Base-by-base conservation (phyloP, 345 rosid species). In the Euphorbia pulcherrima region DNA sequence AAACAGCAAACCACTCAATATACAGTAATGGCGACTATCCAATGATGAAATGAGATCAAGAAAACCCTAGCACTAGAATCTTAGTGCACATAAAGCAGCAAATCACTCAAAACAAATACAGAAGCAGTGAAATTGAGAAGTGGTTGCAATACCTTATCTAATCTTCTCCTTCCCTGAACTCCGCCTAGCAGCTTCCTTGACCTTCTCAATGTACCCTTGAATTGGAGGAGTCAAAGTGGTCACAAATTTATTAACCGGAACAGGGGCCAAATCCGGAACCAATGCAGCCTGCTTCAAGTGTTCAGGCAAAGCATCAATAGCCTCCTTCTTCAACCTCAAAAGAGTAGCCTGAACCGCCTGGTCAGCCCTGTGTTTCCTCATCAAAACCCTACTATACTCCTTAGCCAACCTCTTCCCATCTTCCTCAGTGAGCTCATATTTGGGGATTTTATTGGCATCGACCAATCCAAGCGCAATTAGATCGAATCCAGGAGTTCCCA, bases 181-280 rank as follows among this genome's bases (percentile, higher is more conserved):
- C 76, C 80, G 74, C 87, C 65, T 85, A 0, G 97, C 82, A 0
- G 99, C 99, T 68, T 91, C 99, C 73, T 72, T 88, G 23, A 94
- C 82, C 83, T 88, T 86, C 72, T 94, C 92, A 41, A 85, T 84
- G 68, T 94, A 91, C 57, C 97, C 97, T 78, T 91, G 95, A 75
- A 91, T 94, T 3, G 99, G 97, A 4, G 97, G 96, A n/a, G 97
- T 91, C 64, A 94, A 84, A 0, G 96, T 84, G 0, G 97, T 92
- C 97, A 89, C 86, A 63, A 85, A 86, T 68, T 95, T 79, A 66
- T 84, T 83, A 0, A 76, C 82, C 0, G 99, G 97, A 67, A 88
- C 88, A 0, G 96, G 96, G 8, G 90, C 71, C 74, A 81, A 75
- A 77, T 92, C 98, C 2, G 95, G 97, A 18, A 86, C 85, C 78